Evolutionary conservation across 495 filamentous ascomycete species (phyloP), one percentile per base, ranked within the genome.

Genomic region (Penicillium canariense): DNA sequence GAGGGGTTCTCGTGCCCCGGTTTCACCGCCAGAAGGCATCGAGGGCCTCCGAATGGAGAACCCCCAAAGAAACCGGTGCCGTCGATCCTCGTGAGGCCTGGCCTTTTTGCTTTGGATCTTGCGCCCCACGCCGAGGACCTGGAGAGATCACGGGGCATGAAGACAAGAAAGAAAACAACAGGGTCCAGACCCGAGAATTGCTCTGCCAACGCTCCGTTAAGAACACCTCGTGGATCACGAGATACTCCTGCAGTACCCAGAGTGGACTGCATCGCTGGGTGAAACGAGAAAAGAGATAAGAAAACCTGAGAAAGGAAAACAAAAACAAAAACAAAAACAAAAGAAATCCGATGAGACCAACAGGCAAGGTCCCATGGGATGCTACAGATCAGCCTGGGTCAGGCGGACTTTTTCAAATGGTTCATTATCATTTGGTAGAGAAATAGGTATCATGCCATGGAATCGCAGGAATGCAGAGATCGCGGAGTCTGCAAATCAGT

Each of bases 131-230:
- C 30, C 6, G 12, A 12, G 30, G 30, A 12, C 6, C 6, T 32
- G 6, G 30, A 45, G 44, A 46, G 60, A 60, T 57, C 60, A 66
- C 55, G 69, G 65, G 60, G 47, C 55, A 63, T 50, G 67, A 63
- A 60, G 55, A 60, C 61, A 63, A 58, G 59, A 48, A 50, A 52
- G 49, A 5, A 58, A 52, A 15, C 51, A 39, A 48, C 50, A 59
- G 5, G 22, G 31, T 38, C 25, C 50, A 50, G 42, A 52, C 53
- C 44, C 57, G 50, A 56, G 62, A 52, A 69, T 76, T 76, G 60
- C 75, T 92, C 81, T 92, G 60, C 85, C 85, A 88, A 85, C 84
- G 84, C 84, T 86, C 83, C 84, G 83, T 87, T 85, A 84, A 80
- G 80, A 75, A 79, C 77, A 74, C 65, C 73, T 71, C 72, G 69